Conservation (phyloP, 2,329 filamentous ascomycete species). For the Pyrenophora teres region DNA sequence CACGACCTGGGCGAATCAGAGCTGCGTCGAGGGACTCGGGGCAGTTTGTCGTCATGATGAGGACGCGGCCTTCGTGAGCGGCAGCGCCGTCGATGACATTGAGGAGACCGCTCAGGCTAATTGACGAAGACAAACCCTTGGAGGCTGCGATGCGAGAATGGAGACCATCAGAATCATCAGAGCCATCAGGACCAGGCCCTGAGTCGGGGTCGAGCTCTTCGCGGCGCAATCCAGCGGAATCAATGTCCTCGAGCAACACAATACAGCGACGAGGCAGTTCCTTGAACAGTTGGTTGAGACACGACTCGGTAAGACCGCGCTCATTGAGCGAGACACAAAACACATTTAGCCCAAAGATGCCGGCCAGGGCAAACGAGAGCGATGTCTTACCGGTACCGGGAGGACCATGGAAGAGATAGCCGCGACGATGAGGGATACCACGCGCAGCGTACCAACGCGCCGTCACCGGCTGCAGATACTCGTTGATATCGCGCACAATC, state of each 20-base stretch:
- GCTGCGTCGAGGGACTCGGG: constrained; percentile 9
- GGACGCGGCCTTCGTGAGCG: constrained; percentile 65
- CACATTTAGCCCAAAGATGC: constrained; percentile 54
- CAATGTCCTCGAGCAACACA: constrained; percentile 55
- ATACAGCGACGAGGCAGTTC: constrained; percentile 52
- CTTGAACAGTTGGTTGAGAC: constrained; percentile 56
- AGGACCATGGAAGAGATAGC: constrained; percentile 80
- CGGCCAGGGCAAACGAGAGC: constrained; percentile 49
- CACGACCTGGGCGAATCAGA: no score
- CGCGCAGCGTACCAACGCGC: constrained; percentile 50
- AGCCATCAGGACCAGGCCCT: no score
- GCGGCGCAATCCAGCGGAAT: constrained; percentile 52
- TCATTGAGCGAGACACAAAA: constrained; percentile 61
- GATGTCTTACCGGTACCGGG: constrained; percentile 77
- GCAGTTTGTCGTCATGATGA: constrained; percentile 39
- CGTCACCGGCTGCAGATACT: constrained; percentile 73
- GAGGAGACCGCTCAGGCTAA: constrained; percentile 61
- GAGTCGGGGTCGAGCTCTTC: constrained; percentile 17
- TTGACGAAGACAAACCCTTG: no score
- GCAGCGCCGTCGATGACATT: constrained; percentile 85
- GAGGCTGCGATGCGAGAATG: no score
- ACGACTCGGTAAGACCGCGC: constrained; percentile 72
- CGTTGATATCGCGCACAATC: constrained; percentile 73
- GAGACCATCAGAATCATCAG: no score
- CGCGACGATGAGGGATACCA: constrained; percentile 83